These are phyloP conservation scores for Termitomyces eurrhizus DNA, from an alignment of 768 basidiomycete genomes.

Conservation along the genomic window DNA sequence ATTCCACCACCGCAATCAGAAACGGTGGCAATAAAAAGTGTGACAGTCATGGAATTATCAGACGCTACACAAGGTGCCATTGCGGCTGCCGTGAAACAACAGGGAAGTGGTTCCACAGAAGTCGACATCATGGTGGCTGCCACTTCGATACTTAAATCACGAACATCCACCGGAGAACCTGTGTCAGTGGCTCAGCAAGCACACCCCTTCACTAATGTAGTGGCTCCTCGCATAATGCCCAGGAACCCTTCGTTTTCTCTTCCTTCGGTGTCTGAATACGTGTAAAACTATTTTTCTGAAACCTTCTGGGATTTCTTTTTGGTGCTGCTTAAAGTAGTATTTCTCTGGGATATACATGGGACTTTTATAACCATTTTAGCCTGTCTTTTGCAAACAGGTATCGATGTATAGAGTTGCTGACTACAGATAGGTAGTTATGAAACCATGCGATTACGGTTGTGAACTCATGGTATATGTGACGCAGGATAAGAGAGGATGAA, in stretches of 20 bases:
- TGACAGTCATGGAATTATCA: constrained; percentile 48
- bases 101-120: constrained; percentile 68
- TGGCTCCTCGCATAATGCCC: constrained; percentile 20
- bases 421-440: constrained; percentile 11
- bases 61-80: constrained; percentile 63
- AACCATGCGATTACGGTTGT: no score
- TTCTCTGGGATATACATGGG: constrained; percentile 27
- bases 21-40: constrained; percentile 42
- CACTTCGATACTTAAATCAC: constrained; percentile 43
- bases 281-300: constrained; percentile 27
- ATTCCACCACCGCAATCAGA: constrained; percentile 34
- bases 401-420: constrained; percentile 17
- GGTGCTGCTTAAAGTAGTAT: constrained; percentile 23
- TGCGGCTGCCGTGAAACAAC: constrained; percentile 76
- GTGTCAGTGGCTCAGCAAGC: constrained; percentile 17
- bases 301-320: constrained; percentile 22
- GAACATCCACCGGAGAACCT: constrained; percentile 28
- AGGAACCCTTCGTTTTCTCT: constrained; percentile 25
- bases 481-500: no score
- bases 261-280: constrained; percentile 39
- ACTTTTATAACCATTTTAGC: constrained; percentile 22
- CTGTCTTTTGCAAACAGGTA: constrained; percentile 14
- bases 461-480: no score
- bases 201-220: constrained; percentile 17
- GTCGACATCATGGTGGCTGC: constrained; percentile 81